Evolutionary conservation across 768 basidiomycete species (phyloP).

Genomic region (Artomyces pyxidatus): DNA sequence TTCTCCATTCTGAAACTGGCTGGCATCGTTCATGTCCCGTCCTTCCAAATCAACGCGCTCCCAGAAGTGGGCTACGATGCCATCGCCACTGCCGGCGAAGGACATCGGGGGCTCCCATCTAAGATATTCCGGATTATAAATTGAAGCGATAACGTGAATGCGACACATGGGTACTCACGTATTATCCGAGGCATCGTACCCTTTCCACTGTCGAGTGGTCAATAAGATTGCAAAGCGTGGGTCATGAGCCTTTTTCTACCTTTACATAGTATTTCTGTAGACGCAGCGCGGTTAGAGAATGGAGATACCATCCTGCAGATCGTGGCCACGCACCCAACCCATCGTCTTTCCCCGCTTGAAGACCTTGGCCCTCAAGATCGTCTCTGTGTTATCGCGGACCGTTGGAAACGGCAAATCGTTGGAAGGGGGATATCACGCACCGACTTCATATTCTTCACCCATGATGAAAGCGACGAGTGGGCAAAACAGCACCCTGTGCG

Average conservation of each 20-base stretch:
- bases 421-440: constrained; percentile 1
- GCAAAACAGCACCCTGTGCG: neutral
- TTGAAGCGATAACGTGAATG: too few relatives aligned
- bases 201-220: constrained; percentile 12
- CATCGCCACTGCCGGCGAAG: constrained; percentile 11
- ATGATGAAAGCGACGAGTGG: neutral
- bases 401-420: too few relatives aligned
- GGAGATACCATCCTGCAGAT: neutral
- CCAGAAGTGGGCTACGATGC: constrained; percentile 9
- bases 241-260: neutral
- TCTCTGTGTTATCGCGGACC: constrained; percentile 3
- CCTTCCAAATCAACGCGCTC: constrained; percentile 10
- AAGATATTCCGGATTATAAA: too few relatives aligned
- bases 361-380: constrained; percentile 13
- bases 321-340: constrained; percentile 11
- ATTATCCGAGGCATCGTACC: constrained; percentile 11
- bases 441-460: constrained; percentile 16
- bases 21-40: constrained; percentile 6
- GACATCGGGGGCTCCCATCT: constrained; percentile 16
- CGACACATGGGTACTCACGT: constrained; percentile 15
- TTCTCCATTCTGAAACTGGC: constrained; percentile 12
- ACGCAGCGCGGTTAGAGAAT: neutral
- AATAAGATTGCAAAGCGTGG: neutral
- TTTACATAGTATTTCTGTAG: constrained; percentile 14
- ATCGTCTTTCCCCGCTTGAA: constrained; percentile 16